Evolutionary conservation across 75 land plant species (phyloP), one percentile per base, ranked within the genome.

Genomic region (Cunninghamia lanceolata): DNA sequence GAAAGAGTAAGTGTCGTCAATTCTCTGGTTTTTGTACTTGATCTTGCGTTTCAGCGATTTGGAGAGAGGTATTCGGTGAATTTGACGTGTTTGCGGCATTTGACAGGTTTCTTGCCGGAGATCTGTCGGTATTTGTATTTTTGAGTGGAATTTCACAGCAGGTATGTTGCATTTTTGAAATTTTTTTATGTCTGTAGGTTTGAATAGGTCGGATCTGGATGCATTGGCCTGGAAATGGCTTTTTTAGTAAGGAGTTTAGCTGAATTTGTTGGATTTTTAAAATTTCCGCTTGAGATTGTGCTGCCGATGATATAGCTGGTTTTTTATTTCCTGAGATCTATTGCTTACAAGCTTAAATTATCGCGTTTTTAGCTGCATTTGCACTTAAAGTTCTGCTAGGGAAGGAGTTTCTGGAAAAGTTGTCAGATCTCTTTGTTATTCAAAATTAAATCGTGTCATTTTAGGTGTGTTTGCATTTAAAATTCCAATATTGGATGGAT

Each of bases 71-170:
- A 73, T 73, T 38, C 3, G 36, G 36, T 13, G 36, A 73, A 73
- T 34, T 30, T 73, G 75, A 73, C 75, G 75, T 13, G 36, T 32
- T 73, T 73, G 10, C 36, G 75, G 36, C 36, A 14, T 73, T 73
- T 73, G 75, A 73, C 75, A 73, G 75, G 75, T 73, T 73, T 73
- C 36, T 73, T 73, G 75, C 3, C 9, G 74, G 75, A 73, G 75
- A 73, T 73, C 36, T 73, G 75, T 73, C 36, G 75, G 8, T 2
- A 32, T 73, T 34, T 1, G 32, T 2, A 16, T 32, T 73, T 73
- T 32, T 73, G 15, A 34, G 75, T 25, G 32, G 36, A 73, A 32
- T 73, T 73, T 73, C 9, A 32, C 34, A 73, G 16, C 36, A 73
- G 75, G 75, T 73, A 73, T 32, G 34, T 30, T 34, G 11, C 15